Evolutionary conservation across 441 rosid genomes (phyloP).

Genomic region (Pelargonium myrrhifolium): DNA sequence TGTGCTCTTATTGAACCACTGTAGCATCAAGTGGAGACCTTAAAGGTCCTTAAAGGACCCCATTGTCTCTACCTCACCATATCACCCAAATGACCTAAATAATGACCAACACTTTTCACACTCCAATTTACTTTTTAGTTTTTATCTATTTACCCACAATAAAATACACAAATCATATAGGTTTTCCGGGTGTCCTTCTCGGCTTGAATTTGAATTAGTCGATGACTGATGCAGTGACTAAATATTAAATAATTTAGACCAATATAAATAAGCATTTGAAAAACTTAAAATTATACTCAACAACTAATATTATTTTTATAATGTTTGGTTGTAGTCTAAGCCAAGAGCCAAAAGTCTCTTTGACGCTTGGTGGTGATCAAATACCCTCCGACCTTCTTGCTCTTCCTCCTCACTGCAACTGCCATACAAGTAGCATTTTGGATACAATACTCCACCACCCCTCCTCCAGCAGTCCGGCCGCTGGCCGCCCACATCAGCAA

Average conservation of each 20-base stretch:
- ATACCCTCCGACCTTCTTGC: conserved; percentile 77
- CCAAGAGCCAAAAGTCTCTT: conserved; percentile 92
- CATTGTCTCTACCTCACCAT: not conserved
- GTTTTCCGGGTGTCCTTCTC: no score
- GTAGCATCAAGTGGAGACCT: not conserved
- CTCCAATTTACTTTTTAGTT: not conserved
- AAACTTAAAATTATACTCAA: not conserved
- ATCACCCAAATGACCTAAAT: not conserved
- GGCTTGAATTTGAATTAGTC: no score
- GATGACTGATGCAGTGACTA: no score
- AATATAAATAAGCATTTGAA: no score
- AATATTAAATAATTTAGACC: no score
- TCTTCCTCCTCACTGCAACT: conserved; percentile 68
- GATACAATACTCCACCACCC: conserved; percentile 70
- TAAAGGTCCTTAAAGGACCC: not conserved
- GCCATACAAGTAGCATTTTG: conserved; percentile 84
- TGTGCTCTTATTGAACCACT: not conserved
- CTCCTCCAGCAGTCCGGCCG: conserved; percentile 17
- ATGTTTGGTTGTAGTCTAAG: conserved; percentile 23
- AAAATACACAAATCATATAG: not conserved
- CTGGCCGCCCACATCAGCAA: conserved; percentile 61
- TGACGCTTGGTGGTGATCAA: conserved; percentile 86
- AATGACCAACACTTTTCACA: not conserved
- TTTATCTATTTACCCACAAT: not conserved
- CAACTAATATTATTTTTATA: not conserved